Base-by-base conservation (phyloP, 2,329 filamentous ascomycete species). In the Clonostachys rhizophaga region DNA sequence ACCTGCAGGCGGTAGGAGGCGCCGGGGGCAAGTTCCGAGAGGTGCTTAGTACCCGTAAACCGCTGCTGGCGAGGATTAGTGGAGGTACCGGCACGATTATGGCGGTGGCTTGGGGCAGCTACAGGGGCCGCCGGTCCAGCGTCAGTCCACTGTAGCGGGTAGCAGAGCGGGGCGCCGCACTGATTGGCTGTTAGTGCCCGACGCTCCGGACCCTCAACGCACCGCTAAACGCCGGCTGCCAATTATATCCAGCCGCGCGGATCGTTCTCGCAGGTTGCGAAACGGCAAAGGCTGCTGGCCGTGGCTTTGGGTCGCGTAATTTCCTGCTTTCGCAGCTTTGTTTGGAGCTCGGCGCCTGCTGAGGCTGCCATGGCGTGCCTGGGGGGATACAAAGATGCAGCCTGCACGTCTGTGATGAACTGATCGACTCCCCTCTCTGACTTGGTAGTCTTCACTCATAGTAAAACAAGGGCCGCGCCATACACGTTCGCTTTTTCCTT, bases 161-260 rank as follows among this genome's bases (percentile, higher is more conserved):
- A 30, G 24, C 24, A 30, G 24, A 30, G 54, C 52, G 55, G 51
- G 45, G 48, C 40, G 48, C 40, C 13, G 14, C 43, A 42, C 48
- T 49, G 58, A 61, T 62, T 60, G 59, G 59, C 50, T 49, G 51
- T 33, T 50, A 54, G 47, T 47, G 48, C 49, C 46, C 47, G 44
- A 42, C 47, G 46, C 35, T 46, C 50, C 45, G 42, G 49, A 53
- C 53, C 50, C 45, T 18, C 24, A 30, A 9, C 24, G 24, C 24
- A 30, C 24, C 8, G 24, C 24, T 17, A 16, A 16, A 42, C n/a
- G 41, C 41, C 41, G n/a, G 43, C 34, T 39, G 43, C 43, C 43
- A 45, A 45, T 45, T 37, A 45, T 35, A 37, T 36, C 30, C 11
- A 45, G 13, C 30, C 40, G 30, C 18, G 17, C 30, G 30, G 17